Conservation (phyloP, 2,329 filamentous ascomycete species). For the Trichothecium sympodiale region DNA sequence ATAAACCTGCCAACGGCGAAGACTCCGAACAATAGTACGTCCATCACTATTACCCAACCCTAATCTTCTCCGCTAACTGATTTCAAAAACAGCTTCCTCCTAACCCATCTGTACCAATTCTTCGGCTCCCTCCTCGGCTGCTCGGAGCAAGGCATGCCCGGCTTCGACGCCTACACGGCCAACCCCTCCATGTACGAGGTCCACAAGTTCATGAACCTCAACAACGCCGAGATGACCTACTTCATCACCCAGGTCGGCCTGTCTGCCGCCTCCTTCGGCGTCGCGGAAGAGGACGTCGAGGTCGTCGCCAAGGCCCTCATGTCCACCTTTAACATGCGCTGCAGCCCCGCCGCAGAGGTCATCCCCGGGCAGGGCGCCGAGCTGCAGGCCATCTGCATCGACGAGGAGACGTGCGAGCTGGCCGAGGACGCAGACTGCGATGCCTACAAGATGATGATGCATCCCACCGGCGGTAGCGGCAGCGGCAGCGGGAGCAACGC, state of each 20-base stretch:
- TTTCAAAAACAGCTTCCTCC: conserved; percentile 29
- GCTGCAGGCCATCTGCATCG: conserved; percentile 46
- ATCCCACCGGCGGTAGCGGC: conserved; percentile 6
- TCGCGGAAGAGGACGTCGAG: conserved; percentile 38
- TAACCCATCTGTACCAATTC: conserved; percentile 52
- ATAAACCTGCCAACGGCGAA: conserved; percentile 39
- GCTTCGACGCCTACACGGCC: conserved; percentile 37
- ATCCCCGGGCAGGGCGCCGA: conserved; percentile 32
- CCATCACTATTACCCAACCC: not conserved
- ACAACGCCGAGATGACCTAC: conserved; percentile 39
- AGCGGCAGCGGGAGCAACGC: conserved; percentile 8
- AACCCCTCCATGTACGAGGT: conserved; percentile 36
- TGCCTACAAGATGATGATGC: conserved; percentile 21
- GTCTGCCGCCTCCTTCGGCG: conserved; percentile 46
- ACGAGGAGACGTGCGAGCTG: conserved; percentile 32
- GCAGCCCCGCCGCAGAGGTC: conserved; percentile 32
- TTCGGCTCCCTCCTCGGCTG: conserved; percentile 49
- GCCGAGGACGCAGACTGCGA: conserved; percentile 33
- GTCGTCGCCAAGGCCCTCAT: conserved; percentile 37
- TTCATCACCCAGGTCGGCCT: conserved; percentile 49
- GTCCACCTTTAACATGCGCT: conserved; percentile 39
- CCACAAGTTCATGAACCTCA: conserved; percentile 50
- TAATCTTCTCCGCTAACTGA: not conserved
- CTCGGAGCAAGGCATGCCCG: conserved; percentile 34
- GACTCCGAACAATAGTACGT: conserved; percentile 45